phyloP scores from a whole-genome alignment of 2,329 filamentous ascomycete species.

The Exophiala alcalophila region DNA sequence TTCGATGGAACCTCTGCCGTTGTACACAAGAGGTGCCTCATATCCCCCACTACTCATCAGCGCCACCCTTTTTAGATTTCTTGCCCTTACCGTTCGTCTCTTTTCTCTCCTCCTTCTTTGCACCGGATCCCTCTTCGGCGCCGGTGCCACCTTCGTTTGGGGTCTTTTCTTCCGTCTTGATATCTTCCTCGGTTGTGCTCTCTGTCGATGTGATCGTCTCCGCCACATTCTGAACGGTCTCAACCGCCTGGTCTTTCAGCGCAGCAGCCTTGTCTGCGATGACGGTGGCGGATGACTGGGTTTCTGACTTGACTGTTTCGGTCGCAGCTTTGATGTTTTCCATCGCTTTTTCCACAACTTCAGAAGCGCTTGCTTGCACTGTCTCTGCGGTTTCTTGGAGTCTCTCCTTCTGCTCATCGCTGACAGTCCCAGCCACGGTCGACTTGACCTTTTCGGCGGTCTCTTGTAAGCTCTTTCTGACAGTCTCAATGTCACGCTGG shows the following conservation, averaged over 20 bases:
- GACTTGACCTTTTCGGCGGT: slow-evolving; percentile 13
- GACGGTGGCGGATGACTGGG: slow-evolving; percentile 4
- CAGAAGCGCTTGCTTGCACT: slow-evolving; percentile 10
- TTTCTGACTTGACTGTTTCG: slow-evolving; percentile 11
- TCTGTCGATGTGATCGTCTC: too few species aligned
- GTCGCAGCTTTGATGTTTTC: slow-evolving; percentile 14
- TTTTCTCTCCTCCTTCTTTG: slow-evolving; percentile 6
- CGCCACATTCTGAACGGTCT: slow-evolving; percentile 1
- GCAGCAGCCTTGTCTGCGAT: slow-evolving; percentile 3
- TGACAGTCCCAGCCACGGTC: background rate
- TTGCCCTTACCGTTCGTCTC: slow-evolving; percentile 13
- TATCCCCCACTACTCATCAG: too few species aligned
- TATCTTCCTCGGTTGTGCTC: too few species aligned
- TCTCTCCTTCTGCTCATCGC: slow-evolving; percentile 6
- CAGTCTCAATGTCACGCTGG: slow-evolving; percentile 23
- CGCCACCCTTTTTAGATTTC: too few species aligned
- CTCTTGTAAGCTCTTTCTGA: slow-evolving; percentile 14
- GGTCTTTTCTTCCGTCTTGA: slow-evolving; percentile 15
- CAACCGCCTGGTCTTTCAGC: slow-evolving; percentile 1
- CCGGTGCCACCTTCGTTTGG: slow-evolving; percentile 28
- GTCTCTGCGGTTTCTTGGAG: slow-evolving; percentile 6
- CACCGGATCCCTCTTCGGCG: slow-evolving; percentile 23
- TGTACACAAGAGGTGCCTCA: too few species aligned
- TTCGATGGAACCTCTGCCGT: too few species aligned
- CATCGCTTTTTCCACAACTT: slow-evolving; percentile 10